A percentile compares a stretch with the other conserved stretches of the same genome.
These are phyloP conservation scores for Acanthamoeba lenticulata DNA, from an alignment of 208 protist genomes.

Conservation along the genomic window DNA sequence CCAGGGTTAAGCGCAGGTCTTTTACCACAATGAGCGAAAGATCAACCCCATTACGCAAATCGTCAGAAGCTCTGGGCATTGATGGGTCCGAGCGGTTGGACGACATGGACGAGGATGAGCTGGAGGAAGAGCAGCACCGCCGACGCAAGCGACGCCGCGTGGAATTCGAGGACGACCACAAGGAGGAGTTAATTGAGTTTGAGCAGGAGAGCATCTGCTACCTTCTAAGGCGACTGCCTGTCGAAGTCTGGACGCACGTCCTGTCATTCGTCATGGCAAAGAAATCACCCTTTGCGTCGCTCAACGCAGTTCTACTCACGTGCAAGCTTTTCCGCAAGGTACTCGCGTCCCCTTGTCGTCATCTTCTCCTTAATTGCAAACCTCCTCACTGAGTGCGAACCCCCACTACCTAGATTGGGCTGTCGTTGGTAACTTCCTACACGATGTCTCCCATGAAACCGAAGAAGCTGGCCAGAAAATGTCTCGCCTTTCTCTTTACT, in stretches of 20 bases:
- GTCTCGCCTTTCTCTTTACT: slow-evolving; percentile 27
- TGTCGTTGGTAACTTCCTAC: slow-evolving; percentile 31
- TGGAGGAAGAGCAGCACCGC: not conserved
- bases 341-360: not conserved
- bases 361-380: not conserved
- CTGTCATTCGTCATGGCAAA: slow-evolving; percentile 1
- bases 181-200: not conserved
- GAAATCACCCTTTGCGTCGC: not conserved
- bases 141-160: not conserved
- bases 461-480: slow-evolving; percentile 37
- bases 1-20: not conserved
- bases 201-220: not conserved
- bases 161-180: not conserved
- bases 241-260: slow-evolving; percentile 25
- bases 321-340: slow-evolving; percentile 36
- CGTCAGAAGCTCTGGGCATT: not conserved
- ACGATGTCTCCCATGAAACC: slow-evolving; percentile 18
- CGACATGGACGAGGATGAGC: not conserved
- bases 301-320: not conserved
- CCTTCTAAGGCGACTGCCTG: not conserved
- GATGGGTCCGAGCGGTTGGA: not conserved
- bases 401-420: not conserved
- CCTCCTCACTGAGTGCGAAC: not conserved
- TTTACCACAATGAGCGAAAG: not conserved
- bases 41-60: not conserved